phyloP scores from a whole-genome alignment of 495 filamentous ascomycete species.

The Schizothecium vesticola region DNA sequence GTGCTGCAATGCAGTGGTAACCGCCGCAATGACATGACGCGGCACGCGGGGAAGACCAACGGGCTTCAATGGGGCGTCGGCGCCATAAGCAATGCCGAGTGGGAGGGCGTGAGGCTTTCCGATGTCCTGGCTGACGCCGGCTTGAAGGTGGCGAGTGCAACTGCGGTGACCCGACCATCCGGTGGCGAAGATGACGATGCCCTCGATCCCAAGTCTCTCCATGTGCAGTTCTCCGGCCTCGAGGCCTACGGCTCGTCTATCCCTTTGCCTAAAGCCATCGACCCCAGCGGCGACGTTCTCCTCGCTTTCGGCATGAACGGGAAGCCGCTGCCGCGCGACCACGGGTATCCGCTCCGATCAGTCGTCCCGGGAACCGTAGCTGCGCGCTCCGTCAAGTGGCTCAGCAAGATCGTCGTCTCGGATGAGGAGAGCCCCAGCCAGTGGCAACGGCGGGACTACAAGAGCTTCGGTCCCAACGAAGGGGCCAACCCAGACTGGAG shows the following conservation, averaged over 20 bases:
- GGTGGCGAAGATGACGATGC: conserved; percentile 1
- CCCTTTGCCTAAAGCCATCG: conserved; percentile 50
- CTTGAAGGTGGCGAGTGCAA: conserved; percentile 20
- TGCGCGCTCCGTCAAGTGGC: conserved; percentile 62
- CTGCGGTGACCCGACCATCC: conserved; percentile 8
- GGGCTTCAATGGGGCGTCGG: conserved; percentile 57
- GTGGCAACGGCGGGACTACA: conserved; percentile 61
- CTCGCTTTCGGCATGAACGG: conserved; percentile 59
- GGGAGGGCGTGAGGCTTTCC: conserved; percentile 54
- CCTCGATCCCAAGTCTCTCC: conserved; percentile 35
- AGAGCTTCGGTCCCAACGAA: conserved; percentile 55
- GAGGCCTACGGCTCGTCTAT: conserved; percentile 59
- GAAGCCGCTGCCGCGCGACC: conserved; percentile 47
- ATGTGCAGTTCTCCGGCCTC: conserved; percentile 53
- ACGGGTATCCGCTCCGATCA: conserved; percentile 56
- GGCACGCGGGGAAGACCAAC: conserved; percentile 46
- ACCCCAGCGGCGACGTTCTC: conserved; percentile 53
- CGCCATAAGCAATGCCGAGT: conserved; percentile 55
- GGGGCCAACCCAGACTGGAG: conserved; percentile 52
- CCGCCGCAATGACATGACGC: conserved; percentile 56
- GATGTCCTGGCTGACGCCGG: conserved; percentile 56
- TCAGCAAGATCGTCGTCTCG: conserved; percentile 53
- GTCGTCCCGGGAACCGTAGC: conserved; percentile 58
- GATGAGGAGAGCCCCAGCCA: conserved; percentile 53
- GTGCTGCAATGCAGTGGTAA: conserved; percentile 59